Conservation (phyloP, 371 early-diverging fungal species). For the Mucor indicus region DNA sequence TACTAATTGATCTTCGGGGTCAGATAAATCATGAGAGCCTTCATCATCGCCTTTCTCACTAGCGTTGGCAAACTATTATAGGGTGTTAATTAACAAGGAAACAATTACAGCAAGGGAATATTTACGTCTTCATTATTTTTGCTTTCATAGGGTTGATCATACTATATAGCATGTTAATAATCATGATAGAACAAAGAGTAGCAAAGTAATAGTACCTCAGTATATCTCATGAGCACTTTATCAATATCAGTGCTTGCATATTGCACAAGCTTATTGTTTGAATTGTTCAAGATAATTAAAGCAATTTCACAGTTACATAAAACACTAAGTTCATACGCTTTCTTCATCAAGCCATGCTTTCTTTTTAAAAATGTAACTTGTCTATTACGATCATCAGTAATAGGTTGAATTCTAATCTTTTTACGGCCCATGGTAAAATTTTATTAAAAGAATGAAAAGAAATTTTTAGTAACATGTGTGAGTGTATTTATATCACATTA, state of each 20-base stretch:
- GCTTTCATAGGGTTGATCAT: slow-evolving; percentile 60
- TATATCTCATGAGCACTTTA: slow-evolving; percentile 73
- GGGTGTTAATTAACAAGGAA: not conserved
- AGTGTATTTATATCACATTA: not conserved
- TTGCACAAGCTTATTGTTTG: slow-evolving; percentile 89
- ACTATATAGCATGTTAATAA: slow-evolving; percentile 24
- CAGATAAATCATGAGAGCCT: too few species aligned
- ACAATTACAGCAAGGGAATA: not conserved
- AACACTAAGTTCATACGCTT: slow-evolving; percentile 97
- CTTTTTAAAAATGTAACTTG: slow-evolving; percentile 95
- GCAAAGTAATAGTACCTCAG: slow-evolving; percentile 53
- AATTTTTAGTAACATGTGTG: not conserved
- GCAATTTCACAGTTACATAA: slow-evolving; percentile 98
- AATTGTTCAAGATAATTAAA: slow-evolving; percentile 78
- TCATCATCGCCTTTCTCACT: not conserved
- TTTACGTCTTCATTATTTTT: slow-evolving; percentile 58
- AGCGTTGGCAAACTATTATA: not conserved
- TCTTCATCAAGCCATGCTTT: slow-evolving; percentile 98
- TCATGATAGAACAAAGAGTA: not conserved
- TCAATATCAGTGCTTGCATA: slow-evolving; percentile 92
- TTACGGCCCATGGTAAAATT: slow-evolving; percentile 81
- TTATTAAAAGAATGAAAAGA: not conserved
- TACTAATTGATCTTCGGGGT: not conserved
- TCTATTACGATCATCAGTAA: slow-evolving; percentile 91
- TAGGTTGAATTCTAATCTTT: slow-evolving; percentile 95